A percentile compares a stretch with the other conserved stretches of the same genome.
These are phyloP conservation scores for Phytopythium ostracodes DNA, from an alignment of 352 stramenopile species.

Conservation along the genomic window DNA sequence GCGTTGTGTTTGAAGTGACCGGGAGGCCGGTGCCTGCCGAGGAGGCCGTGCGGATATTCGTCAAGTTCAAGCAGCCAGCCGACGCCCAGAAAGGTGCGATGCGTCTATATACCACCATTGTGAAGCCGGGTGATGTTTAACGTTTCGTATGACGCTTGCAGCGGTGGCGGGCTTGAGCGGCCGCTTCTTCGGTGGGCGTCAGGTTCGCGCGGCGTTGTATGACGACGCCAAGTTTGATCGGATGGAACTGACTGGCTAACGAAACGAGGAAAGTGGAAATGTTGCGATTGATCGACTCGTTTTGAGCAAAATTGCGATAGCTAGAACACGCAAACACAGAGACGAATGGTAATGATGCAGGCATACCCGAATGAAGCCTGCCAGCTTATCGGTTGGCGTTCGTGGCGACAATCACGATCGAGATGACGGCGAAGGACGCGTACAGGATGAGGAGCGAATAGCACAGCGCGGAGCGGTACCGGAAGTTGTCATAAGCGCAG, in stretches of 20 bases:
- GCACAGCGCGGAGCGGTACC: conserved; percentile 54
- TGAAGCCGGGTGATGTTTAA: background rate
- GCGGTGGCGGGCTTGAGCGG: conserved; percentile 78
- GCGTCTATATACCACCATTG: background rate
- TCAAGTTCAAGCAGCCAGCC: conserved; percentile 65
- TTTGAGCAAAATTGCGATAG: background rate
- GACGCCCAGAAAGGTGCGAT: conserved; percentile 75
- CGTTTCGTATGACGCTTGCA: conserved; percentile 11
- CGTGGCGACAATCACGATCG: conserved; percentile 44
- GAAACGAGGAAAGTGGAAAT: background rate
- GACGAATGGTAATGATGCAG: background rate
- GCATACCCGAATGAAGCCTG: background rate
- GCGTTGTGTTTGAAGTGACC: conserved; percentile 68
- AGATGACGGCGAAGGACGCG: conserved; percentile 58
- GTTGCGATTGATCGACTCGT: conserved; percentile 3
- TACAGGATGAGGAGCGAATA: conserved; percentile 61
- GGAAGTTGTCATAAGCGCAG: conserved; percentile 52
- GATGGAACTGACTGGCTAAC: conserved; percentile 48
- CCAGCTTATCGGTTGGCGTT: conserved; percentile 22
- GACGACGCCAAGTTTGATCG: conserved; percentile 76
- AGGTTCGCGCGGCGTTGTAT: conserved; percentile 78
- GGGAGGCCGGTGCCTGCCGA: conserved; percentile 33
- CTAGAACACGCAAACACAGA: background rate
- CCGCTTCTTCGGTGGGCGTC: conserved; percentile 87
- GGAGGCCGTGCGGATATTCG: conserved; percentile 88